Base-by-base conservation (phyloP, 106 monocot species). In the Amphibolis antarctica region DNA sequence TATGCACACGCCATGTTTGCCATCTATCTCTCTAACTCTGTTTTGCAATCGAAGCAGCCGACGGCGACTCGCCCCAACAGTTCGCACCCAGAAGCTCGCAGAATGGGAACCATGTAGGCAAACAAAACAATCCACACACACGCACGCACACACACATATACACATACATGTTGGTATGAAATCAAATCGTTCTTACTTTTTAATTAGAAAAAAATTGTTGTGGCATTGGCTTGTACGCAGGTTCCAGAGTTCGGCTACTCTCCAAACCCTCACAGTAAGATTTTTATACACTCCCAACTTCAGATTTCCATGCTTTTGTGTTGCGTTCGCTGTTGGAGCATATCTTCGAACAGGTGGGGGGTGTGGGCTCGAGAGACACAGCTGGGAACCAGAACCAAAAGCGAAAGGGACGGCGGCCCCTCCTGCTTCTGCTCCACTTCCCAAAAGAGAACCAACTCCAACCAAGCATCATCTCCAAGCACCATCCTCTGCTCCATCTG, bases 51-150 rank as follows among this genome's bases (percentile, higher is more conserved):
- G n/a, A n/a, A n/a, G 64, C 81, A 85, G 85, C 78, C 65, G 85
- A 82, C 43, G 76, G 75, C 4, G 75, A 75, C 53, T 82, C 85
- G 22, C 78, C 82, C 6, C 72, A 72, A 65, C 67, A 60, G 21
- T 66, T 66, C 30, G 46, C 68, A 14, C 60, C 62, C 23, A 81
- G 58, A 62, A 76, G n/a, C 59, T 49, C 22, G 46, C 69, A 71
- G 12, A 71, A 74, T 55, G 79, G 76, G n/a, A 31, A 76, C 19
- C 75, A 79, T 62, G 83, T 84, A 46, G 27, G 25, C 17, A 20
- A 15, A 36, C 2, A 36, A 4, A 2, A 36, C 36, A 36, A 36
- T 2, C 36, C 7, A n/a, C n/a, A n/a, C n/a, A n/a, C n/a, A n/a
- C n/a, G n/a, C n/a, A n/a, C n/a, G n/a, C n/a, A n/a, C n/a, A n/a